Evolutionary conservation across 139 green algal genomes (phyloP).

Genomic region (Chlamydomonas sp.): DNA sequence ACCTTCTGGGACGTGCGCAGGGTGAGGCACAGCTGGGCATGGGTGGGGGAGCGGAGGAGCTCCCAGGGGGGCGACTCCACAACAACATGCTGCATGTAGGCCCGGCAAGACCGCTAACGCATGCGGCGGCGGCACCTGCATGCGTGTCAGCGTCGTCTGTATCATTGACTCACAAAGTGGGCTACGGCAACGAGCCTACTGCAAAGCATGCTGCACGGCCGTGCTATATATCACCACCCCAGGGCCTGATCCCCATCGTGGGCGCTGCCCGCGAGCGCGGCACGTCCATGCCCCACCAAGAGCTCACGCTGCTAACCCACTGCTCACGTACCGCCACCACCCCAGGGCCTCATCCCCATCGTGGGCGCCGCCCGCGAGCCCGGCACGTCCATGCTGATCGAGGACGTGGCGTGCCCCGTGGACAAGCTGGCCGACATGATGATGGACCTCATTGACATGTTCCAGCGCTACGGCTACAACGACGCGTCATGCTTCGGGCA

Average conservation of each 20-base stretch:
- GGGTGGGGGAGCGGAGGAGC: not conserved
- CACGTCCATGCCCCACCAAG: constrained; percentile 79
- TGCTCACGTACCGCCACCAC: not conserved
- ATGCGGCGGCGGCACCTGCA: too few relatives aligned
- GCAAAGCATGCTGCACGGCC: not conserved
- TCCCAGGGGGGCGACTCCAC: too few relatives aligned
- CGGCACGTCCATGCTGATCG: constrained; percentile 96
- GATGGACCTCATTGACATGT: constrained; percentile 96
- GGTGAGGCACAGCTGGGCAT: constrained; percentile 30
- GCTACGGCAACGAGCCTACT: too few relatives aligned
- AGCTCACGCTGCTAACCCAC: not conserved
- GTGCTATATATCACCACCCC: not conserved
- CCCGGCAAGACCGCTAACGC: not conserved
- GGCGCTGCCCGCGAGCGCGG: constrained; percentile 89
- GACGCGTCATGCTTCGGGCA: constrained; percentile 97
- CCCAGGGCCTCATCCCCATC: constrained; percentile 93
- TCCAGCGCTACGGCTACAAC: constrained; percentile 86
- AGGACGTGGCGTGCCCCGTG: constrained; percentile 97
- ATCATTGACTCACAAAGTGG: not conserved
- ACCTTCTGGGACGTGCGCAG: constrained; percentile 96
- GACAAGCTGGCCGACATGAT: constrained; percentile 97
- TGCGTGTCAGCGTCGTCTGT: not conserved
- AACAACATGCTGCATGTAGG: not conserved
- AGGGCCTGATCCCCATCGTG: constrained; percentile 96
- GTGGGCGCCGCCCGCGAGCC: constrained; percentile 91